Conservation (phyloP, 2,329 filamentous ascomycete genomes). For the Trichoderma harzianum region DNA sequence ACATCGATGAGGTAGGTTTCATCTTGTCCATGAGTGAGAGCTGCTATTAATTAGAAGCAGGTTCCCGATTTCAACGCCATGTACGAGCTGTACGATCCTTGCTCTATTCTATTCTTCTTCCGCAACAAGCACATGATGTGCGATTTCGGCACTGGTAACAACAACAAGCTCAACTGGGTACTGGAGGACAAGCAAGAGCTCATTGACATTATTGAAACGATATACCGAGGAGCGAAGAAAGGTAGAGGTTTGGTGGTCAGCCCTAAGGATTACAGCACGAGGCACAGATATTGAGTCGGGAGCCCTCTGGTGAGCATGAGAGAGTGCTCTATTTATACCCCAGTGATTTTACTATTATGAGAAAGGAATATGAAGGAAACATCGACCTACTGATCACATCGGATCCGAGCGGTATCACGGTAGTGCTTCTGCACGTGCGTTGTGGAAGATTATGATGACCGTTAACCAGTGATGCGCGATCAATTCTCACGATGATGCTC, state of each 20-base stretch:
- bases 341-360: background rate
- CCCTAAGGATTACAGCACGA: conserved; percentile 62
- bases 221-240: conserved; percentile 98
- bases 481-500: background rate
- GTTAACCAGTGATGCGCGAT: background rate
- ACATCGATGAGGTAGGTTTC: conserved; percentile 58
- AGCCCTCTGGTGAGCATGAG: background rate
- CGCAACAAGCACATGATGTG: conserved; percentile 99
- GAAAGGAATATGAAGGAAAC: background rate
- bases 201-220: conserved; percentile 97
- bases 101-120: conserved; percentile 96
- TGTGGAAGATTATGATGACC: background rate
- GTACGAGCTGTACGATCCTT: conserved; percentile 88
- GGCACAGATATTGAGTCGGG: conserved; percentile 19
- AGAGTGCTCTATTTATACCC: conserved; percentile 9
- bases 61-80: conserved; percentile 62
- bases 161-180: conserved; percentile 97
- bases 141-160: conserved; percentile 96
- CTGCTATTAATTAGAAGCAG: background rate
- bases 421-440: background rate
- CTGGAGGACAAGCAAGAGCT: conserved; percentile 95
- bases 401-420: background rate
- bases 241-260: conserved; percentile 93
- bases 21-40: background rate
- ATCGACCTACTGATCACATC: background rate